Conservation (phyloP, 1,284 basidiomycete species). For the Pseudozyma thailandica region DNA sequence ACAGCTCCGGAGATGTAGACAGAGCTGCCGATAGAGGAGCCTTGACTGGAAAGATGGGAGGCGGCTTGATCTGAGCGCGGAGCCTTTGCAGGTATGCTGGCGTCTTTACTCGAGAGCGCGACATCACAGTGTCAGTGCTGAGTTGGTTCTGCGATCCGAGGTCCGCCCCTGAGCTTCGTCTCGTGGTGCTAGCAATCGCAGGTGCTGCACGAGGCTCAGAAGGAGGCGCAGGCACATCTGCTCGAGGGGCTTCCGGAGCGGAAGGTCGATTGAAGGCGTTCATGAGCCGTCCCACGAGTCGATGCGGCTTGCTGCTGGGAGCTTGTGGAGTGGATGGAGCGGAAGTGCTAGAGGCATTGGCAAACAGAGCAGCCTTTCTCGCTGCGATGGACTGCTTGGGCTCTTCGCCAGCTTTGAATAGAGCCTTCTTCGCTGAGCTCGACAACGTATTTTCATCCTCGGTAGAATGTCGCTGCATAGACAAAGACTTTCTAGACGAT, state of each 20-base stretch:
- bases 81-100: constrained; percentile 15
- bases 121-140: not conserved
- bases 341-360: constrained; percentile 19
- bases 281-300: constrained; percentile 40
- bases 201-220: constrained; percentile 3
- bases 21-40: constrained; percentile 22
- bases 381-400: constrained; percentile 34
- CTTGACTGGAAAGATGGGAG: constrained; percentile 24
- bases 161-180: not conserved
- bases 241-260: constrained; percentile 14
- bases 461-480: constrained; percentile 34
- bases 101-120: constrained; percentile 10
- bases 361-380: constrained; percentile 37
- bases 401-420: constrained; percentile 36
- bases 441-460: constrained; percentile 18
- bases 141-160: not conserved
- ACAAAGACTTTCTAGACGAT: constrained; percentile 22
- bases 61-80: constrained; percentile 14
- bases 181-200: not conserved
- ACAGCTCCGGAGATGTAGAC: constrained; percentile 50
- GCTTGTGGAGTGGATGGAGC: constrained; percentile 24
- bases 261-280: constrained; percentile 34
- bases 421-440: constrained; percentile 4
- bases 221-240: not conserved
- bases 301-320: constrained; percentile 20